Base-by-base conservation (phyloP, 164 flowering plant species). In the Taxillus chinensis region DNA sequence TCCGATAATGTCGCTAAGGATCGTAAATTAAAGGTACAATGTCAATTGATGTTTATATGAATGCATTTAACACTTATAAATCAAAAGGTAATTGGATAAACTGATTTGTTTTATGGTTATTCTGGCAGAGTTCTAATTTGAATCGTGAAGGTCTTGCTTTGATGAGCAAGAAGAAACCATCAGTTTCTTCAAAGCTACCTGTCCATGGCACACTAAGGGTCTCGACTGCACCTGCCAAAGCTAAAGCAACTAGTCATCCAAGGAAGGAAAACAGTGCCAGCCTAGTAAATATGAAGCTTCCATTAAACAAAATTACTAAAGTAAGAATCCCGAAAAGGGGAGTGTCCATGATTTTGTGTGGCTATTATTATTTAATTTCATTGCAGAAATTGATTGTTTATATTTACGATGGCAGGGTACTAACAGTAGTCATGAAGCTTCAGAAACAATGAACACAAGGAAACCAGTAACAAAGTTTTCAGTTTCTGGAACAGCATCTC, bases 1-100 rank as follows among this genome's bases (percentile, higher is more conserved):
- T 45, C 39, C 37, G 51, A 43, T 7, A 40, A 56, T 41, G 53
- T 42, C 39, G 52, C 67, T 59, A 67, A 73, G 65, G 76, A 67
- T 61, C 81, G 76, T 67, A 52, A 71, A 45, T 39, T 74, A 15
- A 75, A 77, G 83, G 87, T 78, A 43, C 41, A 27, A 11, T 40
- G 27, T 9, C 6, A 37, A 8, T 39, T 48, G n/a, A 45, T 12
- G 41, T 59, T 51, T 38, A 3, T 57, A 9, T 1, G 46, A 43
- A 9, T 9, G 7, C 10, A 12, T 48, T 48, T 48, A 4, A 11
- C 51, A 48, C 5, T 12, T 12, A 4, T 12, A 12, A 12, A 48
- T 14, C 5, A 4, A 6, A 48, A 14, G 5, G 51, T 48, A 4
- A 48, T 8, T 48, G 51, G 4, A 4, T 27, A 51, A 14, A 51